Conservation (phyloP, 1,284 basidiomycete genomes). For the Heterobasidion parviporum region DNA sequence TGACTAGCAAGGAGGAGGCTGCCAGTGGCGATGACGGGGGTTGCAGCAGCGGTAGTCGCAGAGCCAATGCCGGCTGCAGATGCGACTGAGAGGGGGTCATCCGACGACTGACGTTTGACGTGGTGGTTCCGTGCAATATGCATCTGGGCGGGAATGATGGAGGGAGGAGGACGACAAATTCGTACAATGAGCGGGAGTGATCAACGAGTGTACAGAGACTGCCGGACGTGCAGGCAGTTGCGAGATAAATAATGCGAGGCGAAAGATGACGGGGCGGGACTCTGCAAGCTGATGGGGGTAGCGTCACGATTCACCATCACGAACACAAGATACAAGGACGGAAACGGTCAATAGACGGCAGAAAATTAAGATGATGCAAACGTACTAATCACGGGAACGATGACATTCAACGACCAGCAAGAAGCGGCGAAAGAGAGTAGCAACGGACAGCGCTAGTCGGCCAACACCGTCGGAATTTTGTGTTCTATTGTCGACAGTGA, state of each 20-base stretch:
- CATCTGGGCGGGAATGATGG: conserved; percentile 10
- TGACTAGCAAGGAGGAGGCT: conserved; percentile 8
- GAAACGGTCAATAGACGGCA: no score
- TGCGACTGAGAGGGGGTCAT: not conserved
- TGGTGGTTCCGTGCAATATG: conserved; percentile 13
- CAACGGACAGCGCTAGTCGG: not conserved
- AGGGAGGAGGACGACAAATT: conserved; percentile 10
- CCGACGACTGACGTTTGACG: conserved; percentile 10
- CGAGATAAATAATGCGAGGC: conserved; percentile 1
- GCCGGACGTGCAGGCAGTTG: not conserved
- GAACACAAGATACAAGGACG: no score
- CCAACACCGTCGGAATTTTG: not conserved
- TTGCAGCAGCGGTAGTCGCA: conserved; percentile 1
- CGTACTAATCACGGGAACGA: not conserved
- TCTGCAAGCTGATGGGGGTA: not conserved
- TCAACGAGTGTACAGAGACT: conserved; percentile 5
- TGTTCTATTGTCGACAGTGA: not conserved
- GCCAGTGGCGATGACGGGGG: not conserved
- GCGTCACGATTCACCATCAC: no score
- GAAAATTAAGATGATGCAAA: not conserved
- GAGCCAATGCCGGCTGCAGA: conserved; percentile 12
- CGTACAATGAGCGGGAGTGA: conserved; percentile 5
- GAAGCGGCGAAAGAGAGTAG: not conserved
- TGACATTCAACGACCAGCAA: not conserved
- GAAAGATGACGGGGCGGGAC: not conserved